phyloP scores from a whole-genome alignment of 257 asterid genomes.

The Solanum clarkiae region DNA sequence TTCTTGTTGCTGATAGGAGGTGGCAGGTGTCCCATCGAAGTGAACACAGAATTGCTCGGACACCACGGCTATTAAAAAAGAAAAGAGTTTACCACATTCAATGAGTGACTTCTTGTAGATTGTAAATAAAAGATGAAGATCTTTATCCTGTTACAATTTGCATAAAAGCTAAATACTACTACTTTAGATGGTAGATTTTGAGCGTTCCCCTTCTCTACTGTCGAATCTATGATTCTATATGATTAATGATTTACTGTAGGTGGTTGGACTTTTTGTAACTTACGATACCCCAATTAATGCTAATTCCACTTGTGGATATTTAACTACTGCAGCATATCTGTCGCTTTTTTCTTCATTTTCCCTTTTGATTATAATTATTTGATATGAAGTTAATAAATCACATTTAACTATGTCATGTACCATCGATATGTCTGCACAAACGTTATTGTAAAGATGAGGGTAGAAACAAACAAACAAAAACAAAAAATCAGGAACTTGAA shows the following conservation, averaged over 20 bases:
- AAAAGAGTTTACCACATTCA: not conserved
- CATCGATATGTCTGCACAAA: not conserved
- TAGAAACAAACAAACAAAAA: too few relatives aligned
- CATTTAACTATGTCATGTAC: not conserved
- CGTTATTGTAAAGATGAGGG: not conserved
- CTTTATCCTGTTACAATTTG: not conserved
- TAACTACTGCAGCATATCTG: not conserved
- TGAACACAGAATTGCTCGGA: not conserved
- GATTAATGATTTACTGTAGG: not conserved
- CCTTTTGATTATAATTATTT: not conserved
- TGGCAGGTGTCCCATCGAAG: not conserved
- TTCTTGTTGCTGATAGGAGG: not conserved
- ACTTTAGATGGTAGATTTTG: not conserved
- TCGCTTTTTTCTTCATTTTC: not conserved
- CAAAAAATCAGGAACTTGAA: not conserved
- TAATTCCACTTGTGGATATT: not conserved
- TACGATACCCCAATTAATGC: not conserved
- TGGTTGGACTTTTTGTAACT: not conserved
- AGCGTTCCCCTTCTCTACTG: not conserved
- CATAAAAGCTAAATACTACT: not conserved
- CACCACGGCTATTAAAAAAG: not conserved
- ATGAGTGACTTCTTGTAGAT: not conserved
- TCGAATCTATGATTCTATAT: not conserved
- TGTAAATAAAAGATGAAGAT: not conserved
- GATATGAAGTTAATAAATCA: not conserved